These are phyloP conservation scores for Linnemannia zychae DNA, from an alignment of 192 early-diverging fungal species.

Conservation along the genomic window DNA sequence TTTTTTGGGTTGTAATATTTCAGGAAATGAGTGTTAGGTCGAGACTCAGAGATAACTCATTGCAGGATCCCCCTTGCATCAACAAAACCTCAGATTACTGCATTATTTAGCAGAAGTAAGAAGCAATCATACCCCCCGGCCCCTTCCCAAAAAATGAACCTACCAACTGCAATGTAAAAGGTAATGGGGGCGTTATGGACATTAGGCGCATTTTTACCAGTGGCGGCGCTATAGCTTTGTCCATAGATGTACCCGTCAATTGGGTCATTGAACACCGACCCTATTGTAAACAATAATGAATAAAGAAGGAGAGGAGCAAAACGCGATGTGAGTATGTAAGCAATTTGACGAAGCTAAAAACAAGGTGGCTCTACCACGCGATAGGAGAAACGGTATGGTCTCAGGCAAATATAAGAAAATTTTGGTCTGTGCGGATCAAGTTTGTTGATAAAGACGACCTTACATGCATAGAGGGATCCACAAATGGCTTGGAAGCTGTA, in stretches of 20 bases:
- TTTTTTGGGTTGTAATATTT: neutral
- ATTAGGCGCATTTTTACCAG: slow-evolving; percentile 49
- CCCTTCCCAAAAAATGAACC: neutral
- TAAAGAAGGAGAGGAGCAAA: neutral
- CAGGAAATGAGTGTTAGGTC: neutral
- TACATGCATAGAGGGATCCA: slow-evolving; percentile 75
- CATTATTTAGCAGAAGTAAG: no score
- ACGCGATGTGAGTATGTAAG: neutral
- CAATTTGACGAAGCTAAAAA: neutral
- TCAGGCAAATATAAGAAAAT: neutral
- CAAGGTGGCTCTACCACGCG: neutral
- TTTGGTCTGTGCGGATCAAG: slow-evolving; percentile 10
- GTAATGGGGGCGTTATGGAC: slow-evolving; percentile 66
- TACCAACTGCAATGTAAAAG: slow-evolving; percentile 72
- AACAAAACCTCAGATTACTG: no score
- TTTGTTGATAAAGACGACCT: neutral
- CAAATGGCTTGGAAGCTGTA: slow-evolving; percentile 67
- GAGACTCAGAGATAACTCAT: neutral
- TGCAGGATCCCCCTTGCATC: no score
- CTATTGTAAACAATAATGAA: slow-evolving; percentile 50
- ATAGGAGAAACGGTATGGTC: neutral
- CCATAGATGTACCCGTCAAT: slow-evolving; percentile 64
- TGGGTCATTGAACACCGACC: slow-evolving; percentile 74
- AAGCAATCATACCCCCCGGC: no score
- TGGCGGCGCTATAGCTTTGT: slow-evolving; percentile 25